A percentile compares a stretch with the other conserved stretches of the same genome.
Conservation (phyloP, 1,284 basidiomycete species). For the Cryptococcus sp. region DNA sequence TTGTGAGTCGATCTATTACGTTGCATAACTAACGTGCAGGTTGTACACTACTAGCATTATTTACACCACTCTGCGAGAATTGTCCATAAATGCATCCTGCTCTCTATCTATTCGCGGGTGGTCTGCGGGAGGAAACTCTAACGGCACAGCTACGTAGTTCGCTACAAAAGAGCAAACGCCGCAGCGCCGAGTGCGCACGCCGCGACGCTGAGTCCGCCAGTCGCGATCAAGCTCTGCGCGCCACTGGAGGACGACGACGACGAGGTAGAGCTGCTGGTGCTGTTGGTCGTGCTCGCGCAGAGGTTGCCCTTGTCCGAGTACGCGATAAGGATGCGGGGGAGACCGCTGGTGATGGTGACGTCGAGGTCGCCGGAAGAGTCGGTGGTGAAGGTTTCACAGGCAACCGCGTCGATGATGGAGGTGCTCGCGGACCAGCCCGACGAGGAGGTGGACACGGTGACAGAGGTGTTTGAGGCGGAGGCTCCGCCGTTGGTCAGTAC, state of each 20-base stretch:
- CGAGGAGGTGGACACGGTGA: slow-evolving; percentile 29
- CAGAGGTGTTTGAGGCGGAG: slow-evolving; percentile 19
- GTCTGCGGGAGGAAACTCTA: too few relatives aligned
- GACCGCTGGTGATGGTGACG: slow-evolving; percentile 32
- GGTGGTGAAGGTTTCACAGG: slow-evolving; percentile 36
- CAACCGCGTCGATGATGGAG: slow-evolving; percentile 36
- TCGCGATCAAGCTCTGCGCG: background rate
- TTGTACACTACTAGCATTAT: too few relatives aligned
- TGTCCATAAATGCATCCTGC: too few relatives aligned
- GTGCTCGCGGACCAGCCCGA: slow-evolving; percentile 30
- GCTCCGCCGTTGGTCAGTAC: slow-evolving; percentile 62
- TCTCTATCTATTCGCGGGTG: too few relatives aligned
- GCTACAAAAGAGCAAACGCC: too few relatives aligned
- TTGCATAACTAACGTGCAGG: too few relatives aligned
- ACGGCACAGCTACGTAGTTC: too few relatives aligned
- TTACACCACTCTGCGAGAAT: too few relatives aligned
- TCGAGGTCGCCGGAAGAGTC: slow-evolving; percentile 35
- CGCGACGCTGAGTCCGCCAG: background rate
- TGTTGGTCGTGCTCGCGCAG: slow-evolving; percentile 57
- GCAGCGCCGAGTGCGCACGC: too few relatives aligned
- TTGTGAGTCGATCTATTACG: too few relatives aligned
- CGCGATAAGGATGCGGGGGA: slow-evolving; percentile 39
- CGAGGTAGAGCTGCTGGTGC: background rate
- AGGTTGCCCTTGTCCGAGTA: slow-evolving; percentile 62
- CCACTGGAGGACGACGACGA: background rate